Evolutionary conservation across 2,329 filamentous ascomycete species (phyloP).

Genomic region (Alternaria sp.): DNA sequence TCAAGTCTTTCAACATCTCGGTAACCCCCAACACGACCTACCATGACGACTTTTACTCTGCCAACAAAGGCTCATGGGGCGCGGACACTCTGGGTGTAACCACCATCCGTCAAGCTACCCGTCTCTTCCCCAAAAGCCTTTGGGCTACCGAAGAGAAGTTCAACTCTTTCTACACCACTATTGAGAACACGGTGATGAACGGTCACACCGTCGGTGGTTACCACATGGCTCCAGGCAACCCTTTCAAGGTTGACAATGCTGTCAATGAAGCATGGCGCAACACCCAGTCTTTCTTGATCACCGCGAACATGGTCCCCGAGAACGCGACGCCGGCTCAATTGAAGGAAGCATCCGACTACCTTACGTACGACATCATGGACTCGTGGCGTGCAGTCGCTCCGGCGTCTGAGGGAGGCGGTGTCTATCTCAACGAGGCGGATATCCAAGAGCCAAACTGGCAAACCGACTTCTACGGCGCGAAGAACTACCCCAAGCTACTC

Average conservation of each 20-base stretch:
- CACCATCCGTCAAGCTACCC: slow-evolving; percentile 10
- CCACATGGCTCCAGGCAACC: slow-evolving; percentile 28
- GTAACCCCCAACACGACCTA: slow-evolving; percentile 14
- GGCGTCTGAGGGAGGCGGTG: slow-evolving; percentile 23
- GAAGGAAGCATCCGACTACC: slow-evolving; percentile 12
- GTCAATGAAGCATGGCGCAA: slow-evolving; percentile 34
- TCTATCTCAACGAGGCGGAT: slow-evolving; percentile 39
- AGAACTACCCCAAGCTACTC: slow-evolving; percentile 34
- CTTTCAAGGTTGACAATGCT: slow-evolving; percentile 28
- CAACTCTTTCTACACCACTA: slow-evolving; percentile 17
- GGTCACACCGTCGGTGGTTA: slow-evolving; percentile 24
- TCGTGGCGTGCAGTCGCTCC: slow-evolving; percentile 30
- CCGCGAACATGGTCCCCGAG: slow-evolving; percentile 15
- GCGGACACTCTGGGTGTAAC: slow-evolving; percentile 42
- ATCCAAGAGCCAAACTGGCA: slow-evolving; percentile 35
- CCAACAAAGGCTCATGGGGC: slow-evolving; percentile 27
- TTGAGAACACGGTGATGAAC: slow-evolving; percentile 22
- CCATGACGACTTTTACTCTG: slow-evolving; percentile 22
- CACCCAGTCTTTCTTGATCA: slow-evolving; percentile 32
- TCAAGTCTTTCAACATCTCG: slow-evolving; percentile 22
- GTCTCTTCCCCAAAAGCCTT: slow-evolving; percentile 25
- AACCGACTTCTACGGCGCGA: slow-evolving; percentile 33
- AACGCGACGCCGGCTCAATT: slow-evolving; percentile 22
- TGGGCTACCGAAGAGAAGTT: slow-evolving; percentile 23
- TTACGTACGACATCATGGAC: slow-evolving; percentile 23